Evolutionary conservation across 2,329 filamentous ascomycete species (phyloP), one percentile per base, ranked within the genome.

Genomic region (Pestalotiopsis sp.): DNA sequence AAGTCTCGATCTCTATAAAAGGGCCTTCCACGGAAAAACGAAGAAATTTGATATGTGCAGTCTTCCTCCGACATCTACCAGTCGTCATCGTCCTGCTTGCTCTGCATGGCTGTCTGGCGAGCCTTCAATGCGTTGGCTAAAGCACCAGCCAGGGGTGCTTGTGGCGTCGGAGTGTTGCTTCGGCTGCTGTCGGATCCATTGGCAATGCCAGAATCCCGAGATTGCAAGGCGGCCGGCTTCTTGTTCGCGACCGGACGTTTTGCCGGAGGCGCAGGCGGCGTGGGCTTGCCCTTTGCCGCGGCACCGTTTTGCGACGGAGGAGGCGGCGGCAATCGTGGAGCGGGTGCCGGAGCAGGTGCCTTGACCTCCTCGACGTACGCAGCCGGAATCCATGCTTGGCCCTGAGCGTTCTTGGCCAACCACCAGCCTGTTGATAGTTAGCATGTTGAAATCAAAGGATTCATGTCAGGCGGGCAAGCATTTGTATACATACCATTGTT

Each of bases 311-410:
- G 80, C 3, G 79, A 79, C 3, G 90, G 87, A 1, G 91, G 89
- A 1, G 92, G 89, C 11, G 91, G 91, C 14, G 93, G 91, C 6
- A 89, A 87, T 25, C 87, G 84, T 3, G 90, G 87, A 60, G 87
- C 86, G 31, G 89, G 85, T 6, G 89, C 87, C 3, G 90, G 87
- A 27, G 89, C 88, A 11, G 90, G 87, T 7, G 86, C 83, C 87
- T 77, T 92, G 88, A 70, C 61, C 81, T 98, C 95, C 81, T 98
- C 92, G 9, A 99, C 91, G 76, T 99, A 99, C 23, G 95, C 94
- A 23, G 95, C 93, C 0, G 96, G 96, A 3, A 96, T 90, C 96
- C 96, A 99, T 65, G 94, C 96, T 80, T 96, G 93, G n/a, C 89
- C 88, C 4, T 74, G 74, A 5, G 73, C 82, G 71, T 91, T 93